These are phyloP conservation scores for Colletotrichum endophyticum DNA, from an alignment of 2,329 filamentous ascomycete species.

Conservation along the genomic window DNA sequence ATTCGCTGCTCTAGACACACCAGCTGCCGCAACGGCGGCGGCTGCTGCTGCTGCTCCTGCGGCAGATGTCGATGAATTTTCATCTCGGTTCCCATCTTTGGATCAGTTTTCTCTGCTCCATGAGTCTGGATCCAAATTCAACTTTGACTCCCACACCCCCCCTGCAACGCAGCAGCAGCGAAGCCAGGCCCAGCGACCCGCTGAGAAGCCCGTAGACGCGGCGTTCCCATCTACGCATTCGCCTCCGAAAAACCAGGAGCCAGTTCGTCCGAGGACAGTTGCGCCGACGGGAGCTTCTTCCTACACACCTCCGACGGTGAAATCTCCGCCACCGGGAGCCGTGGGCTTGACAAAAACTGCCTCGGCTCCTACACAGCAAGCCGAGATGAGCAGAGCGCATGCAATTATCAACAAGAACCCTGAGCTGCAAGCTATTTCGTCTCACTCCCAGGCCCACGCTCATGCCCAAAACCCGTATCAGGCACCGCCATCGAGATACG, in stretches of 20 bases:
- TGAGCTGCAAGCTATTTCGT: slow-evolving; percentile 63
- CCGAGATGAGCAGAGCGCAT: slow-evolving; percentile 64
- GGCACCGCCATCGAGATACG: slow-evolving; percentile 35
- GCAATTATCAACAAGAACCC: slow-evolving; percentile 68
- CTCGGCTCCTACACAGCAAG: slow-evolving; percentile 45
- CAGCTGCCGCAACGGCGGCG: slow-evolving; percentile 50
- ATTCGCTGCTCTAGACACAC: slow-evolving; percentile 86
- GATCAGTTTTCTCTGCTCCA: slow-evolving; percentile 93
- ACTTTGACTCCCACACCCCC: slow-evolving; percentile 71
- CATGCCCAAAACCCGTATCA: slow-evolving; percentile 25
- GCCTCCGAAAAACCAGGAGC: slow-evolving; percentile 8
- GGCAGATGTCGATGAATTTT: slow-evolving; percentile 76
- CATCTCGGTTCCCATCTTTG: slow-evolving; percentile 84
- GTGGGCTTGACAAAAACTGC: slow-evolving; percentile 34
- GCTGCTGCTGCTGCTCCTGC: slow-evolving; percentile 32
- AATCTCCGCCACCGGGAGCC: slow-evolving; percentile 16
- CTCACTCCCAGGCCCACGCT: slow-evolving; percentile 37
- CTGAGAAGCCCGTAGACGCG: slow-evolving; percentile 82
- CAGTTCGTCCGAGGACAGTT: slow-evolving; percentile 16
- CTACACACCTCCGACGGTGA: slow-evolving; percentile 30
- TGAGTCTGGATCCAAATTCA: slow-evolving; percentile 82
- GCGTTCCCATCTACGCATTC: slow-evolving; percentile 63
- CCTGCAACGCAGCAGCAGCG: slow-evolving; percentile 54
- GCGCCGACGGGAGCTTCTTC: slow-evolving; percentile 28
- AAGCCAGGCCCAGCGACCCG: slow-evolving; percentile 68